These are phyloP conservation scores for Stropharia rugosoannulata DNA, from an alignment of 768 basidiomycete species.

Conservation along the genomic window DNA sequence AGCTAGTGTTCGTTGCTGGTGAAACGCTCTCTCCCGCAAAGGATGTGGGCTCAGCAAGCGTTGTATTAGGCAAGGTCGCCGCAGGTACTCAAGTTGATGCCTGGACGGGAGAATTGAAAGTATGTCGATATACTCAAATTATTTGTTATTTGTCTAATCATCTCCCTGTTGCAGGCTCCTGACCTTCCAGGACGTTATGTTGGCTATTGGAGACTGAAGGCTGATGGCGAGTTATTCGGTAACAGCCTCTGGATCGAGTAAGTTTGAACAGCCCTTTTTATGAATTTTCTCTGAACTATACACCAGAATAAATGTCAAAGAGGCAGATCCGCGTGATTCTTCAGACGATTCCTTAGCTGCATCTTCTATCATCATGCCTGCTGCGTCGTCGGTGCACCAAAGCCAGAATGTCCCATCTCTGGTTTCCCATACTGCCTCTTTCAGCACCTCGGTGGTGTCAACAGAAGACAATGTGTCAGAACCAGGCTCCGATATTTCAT, in stretches of 20 bases:
- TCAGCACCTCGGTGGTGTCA: conserved; percentile 13
- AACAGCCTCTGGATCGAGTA: conserved; percentile 80
- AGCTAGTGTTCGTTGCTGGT: conserved; percentile 71
- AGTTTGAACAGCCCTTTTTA: conserved; percentile 24
- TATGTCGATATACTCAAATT: conserved; percentile 22
- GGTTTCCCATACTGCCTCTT: conserved; percentile 16
- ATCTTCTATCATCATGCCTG: conserved; percentile 36
- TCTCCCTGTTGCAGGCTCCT: conserved; percentile 51
- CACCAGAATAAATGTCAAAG: conserved; percentile 65
- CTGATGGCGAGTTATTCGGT: conserved; percentile 66
- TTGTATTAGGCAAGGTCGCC: conserved; percentile 51
- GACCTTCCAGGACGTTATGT: conserved; percentile 71
- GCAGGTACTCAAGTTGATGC: conserved; percentile 62
- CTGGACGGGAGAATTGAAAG: conserved; percentile 76
- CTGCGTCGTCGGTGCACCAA: conserved; percentile 19
- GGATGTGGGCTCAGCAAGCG: conserved; percentile 10
- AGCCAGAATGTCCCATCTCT: conserved; percentile 17
- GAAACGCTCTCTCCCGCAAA: conserved; percentile 36
- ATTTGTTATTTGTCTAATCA: background rate
- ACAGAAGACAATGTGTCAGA: conserved; percentile 33
- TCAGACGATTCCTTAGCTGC: conserved; percentile 58
- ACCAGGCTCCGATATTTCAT: conserved; percentile 49
- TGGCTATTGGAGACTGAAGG: conserved; percentile 73
- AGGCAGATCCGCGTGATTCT: conserved; percentile 36
- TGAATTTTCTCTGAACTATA: background rate